Conservation (phyloP, 2,329 filamentous ascomycete species). For the Fusarium sp. region DNA sequence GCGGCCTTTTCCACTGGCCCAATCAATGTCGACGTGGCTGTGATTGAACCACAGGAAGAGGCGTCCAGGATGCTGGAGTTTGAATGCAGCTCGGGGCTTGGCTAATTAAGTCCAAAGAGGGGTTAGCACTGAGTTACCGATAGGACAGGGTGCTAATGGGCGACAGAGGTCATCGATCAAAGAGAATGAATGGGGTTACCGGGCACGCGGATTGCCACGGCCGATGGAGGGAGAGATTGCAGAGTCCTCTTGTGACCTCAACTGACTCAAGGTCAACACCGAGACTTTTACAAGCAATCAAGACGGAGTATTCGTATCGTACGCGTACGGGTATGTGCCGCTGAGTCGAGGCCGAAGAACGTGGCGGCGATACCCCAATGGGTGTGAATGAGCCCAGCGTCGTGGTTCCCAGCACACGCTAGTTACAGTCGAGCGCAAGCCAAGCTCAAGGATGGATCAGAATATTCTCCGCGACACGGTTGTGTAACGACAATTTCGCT, state of each 20-base stretch:
- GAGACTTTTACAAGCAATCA: constrained; percentile 31
- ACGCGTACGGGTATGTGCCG: background rate
- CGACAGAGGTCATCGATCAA: constrained; percentile 34
- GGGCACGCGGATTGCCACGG: constrained; percentile 42
- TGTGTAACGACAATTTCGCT: constrained; percentile 43
- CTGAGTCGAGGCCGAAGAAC: constrained; percentile 39
- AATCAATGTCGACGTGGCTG: constrained; percentile 40
- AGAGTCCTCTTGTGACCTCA: constrained; percentile 41
- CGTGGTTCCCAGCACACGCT: constrained; percentile 45
- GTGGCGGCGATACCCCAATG: constrained; percentile 43
- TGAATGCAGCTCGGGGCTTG: constrained; percentile 43
- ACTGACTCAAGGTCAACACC: constrained; percentile 41
- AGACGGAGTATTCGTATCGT: constrained; percentile 11
- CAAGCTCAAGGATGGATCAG: constrained; percentile 42
- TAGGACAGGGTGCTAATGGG: constrained; percentile 40
- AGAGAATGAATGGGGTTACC: constrained; percentile 38
- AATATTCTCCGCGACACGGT: constrained; percentile 45
- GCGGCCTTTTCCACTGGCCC: constrained; percentile 42
- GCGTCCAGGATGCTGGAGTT: constrained; percentile 40
- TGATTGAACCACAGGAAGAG: constrained; percentile 37
- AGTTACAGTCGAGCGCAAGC: constrained; percentile 45
- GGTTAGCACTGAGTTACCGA: constrained; percentile 41
- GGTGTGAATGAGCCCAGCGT: constrained; percentile 43
- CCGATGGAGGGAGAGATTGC: constrained; percentile 40
- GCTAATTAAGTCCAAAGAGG: constrained; percentile 40